Percentiles rank a stretch among this genome's conserved stretches.
These are phyloP conservation scores for Nakazawaea wickerhamii DNA, from an alignment of 805 yeast species.

Conservation along the genomic window DNA sequence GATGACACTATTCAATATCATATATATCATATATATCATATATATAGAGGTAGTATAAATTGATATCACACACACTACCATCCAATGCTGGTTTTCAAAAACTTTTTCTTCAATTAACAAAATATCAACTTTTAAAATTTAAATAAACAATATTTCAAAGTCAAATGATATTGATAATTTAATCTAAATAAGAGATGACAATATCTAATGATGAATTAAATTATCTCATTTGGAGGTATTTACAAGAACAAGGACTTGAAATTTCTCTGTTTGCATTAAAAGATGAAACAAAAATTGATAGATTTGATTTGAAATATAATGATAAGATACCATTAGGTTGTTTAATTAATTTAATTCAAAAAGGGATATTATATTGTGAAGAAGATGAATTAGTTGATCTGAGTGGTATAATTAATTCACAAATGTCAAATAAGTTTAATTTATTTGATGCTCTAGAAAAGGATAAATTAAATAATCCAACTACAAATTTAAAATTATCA, in stretches of 20 bases:
- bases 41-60: no score
- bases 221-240: constrained; percentile 87
- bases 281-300: constrained; percentile 60
- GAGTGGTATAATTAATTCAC: constrained; percentile 20
- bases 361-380: constrained; percentile 75
- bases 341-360: constrained; percentile 76
- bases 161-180: not conserved
- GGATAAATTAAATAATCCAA: constrained; percentile 25
- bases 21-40: no score
- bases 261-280: constrained; percentile 76
- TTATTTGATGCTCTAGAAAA: constrained; percentile 50
- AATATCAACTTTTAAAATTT: no score
- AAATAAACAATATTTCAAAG: no score
- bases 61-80: no score
- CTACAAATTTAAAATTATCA: constrained; percentile 6
- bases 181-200: constrained; percentile 45
- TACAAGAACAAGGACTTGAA: constrained; percentile 79
- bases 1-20: no score
- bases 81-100: no score
- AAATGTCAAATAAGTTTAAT: constrained; percentile 31
- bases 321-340: constrained; percentile 68
- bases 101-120: no score
- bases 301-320: constrained; percentile 46
- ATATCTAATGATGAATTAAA: constrained; percentile 79
- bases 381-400: constrained; percentile 51